These are phyloP conservation scores for Vigna reflexopilosa DNA, from an alignment of 306 rosid genomes.

Conservation along the genomic window DNA sequence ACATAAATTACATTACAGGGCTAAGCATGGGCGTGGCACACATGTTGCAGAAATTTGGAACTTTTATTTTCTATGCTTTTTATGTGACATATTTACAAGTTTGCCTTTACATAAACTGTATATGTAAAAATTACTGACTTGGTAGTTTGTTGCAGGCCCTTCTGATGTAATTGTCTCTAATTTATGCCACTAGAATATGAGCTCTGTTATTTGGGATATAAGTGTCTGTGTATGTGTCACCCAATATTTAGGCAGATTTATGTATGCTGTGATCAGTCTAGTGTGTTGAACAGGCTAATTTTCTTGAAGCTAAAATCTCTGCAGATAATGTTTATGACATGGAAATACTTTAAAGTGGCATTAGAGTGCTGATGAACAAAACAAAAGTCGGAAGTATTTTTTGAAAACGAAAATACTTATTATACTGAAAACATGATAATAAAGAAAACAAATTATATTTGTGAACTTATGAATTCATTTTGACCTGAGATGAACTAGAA, in stretches of 20 bases:
- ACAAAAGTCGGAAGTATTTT: background rate
- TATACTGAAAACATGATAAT: background rate
- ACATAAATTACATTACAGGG: too few species aligned
- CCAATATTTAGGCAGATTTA: constrained; percentile 10
- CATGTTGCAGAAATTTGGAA: constrained; percentile 19
- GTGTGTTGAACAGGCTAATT: constrained; percentile 24
- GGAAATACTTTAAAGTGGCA: background rate
- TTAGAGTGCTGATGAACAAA: background rate
- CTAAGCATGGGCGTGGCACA: too few species aligned
- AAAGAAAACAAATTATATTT: background rate
- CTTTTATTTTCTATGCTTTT: background rate
- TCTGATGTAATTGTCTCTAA: constrained; percentile 3
- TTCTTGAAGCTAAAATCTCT: constrained; percentile 4
- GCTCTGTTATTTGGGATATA: constrained; percentile 33
- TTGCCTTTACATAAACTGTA: background rate
- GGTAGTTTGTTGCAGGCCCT: constrained; percentile 18
- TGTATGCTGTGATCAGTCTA: constrained; percentile 15
- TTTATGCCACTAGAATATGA: constrained; percentile 14
- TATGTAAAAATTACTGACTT: constrained; percentile 1
- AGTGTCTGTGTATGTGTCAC: constrained; percentile 3
- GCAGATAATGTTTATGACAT: constrained; percentile 7
- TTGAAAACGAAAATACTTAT: background rate
- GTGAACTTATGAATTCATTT: constrained; percentile 38
- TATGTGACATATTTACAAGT: background rate
- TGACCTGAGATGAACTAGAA: background rate